Conservation (phyloP, 495 filamentous ascomycete genomes). For the Trichocladium uniseriatum region DNA sequence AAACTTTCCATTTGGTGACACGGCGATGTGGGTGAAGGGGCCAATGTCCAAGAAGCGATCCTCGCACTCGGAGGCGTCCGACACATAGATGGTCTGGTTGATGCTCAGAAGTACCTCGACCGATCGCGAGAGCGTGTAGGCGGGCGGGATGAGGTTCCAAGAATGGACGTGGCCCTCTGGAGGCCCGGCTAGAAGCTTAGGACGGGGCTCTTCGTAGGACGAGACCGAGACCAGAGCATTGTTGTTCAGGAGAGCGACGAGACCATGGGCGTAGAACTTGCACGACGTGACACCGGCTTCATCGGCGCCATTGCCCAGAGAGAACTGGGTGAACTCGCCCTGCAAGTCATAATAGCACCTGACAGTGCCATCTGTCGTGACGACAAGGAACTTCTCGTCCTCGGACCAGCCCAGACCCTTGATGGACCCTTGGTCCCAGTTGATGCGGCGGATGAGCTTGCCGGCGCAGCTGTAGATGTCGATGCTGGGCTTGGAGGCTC, state of each 20-base stretch:
- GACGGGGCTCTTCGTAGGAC: constrained; percentile 82
- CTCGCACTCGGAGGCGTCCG: constrained; percentile 82
- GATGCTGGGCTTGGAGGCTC: constrained; percentile 70
- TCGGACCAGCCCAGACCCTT: constrained; percentile 93
- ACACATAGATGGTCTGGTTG: constrained; percentile 70
- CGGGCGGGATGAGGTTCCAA: constrained; percentile 83
- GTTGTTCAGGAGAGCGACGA: constrained; percentile 87
- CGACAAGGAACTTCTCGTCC: constrained; percentile 83
- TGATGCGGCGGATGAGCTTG: constrained; percentile 55
- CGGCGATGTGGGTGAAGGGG: constrained; percentile 79
- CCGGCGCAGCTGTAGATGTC: constrained; percentile 92
- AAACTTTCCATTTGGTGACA: constrained; percentile 85
- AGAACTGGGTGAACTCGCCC: constrained; percentile 91
- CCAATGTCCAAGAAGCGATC: constrained; percentile 85
- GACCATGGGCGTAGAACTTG: constrained; percentile 77
- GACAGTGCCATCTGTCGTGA: constrained; percentile 84
- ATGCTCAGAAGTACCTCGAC: constrained; percentile 90
- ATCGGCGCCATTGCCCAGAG: constrained; percentile 84
- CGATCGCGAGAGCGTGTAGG: constrained; percentile 83
- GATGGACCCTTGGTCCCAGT: constrained; percentile 89
- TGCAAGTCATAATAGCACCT: constrained; percentile 86
- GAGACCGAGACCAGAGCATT: constrained; percentile 82
- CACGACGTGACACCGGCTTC: constrained; percentile 78
- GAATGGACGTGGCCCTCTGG: constrained; percentile 73
- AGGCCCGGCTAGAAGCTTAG: constrained; percentile 67